Evolutionary conservation across 2,329 filamentous ascomycete genomes (phyloP).

Genomic region (Talaromyces sp.): DNA sequence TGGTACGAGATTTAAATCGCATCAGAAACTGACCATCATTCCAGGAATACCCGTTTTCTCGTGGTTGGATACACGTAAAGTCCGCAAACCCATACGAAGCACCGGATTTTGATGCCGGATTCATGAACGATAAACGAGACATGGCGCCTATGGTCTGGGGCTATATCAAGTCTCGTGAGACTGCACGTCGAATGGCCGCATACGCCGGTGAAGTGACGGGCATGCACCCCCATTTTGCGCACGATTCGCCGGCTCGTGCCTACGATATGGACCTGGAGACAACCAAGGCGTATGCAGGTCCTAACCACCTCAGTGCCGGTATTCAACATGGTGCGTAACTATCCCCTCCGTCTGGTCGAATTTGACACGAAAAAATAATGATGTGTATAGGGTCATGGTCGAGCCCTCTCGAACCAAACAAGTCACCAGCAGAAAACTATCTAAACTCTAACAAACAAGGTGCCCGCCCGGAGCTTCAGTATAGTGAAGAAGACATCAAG

Average conservation of each 20-base stretch:
- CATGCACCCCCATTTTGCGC: conserved; percentile 70
- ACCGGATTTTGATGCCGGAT: conserved; percentile 76
- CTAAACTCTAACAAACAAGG: conserved; percentile 66
- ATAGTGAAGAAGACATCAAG: conserved; percentile 55
- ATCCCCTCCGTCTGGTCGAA: neutral
- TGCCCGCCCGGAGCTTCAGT: conserved; percentile 64
- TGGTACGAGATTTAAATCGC: neutral
- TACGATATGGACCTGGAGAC: conserved; percentile 72
- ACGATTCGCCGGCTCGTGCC: conserved; percentile 66
- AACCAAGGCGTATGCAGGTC: conserved; percentile 72
- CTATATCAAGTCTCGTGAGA: conserved; percentile 80
- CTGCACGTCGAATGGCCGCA: conserved; percentile 72
- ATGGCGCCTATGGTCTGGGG: conserved; percentile 85
- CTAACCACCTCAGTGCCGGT: conserved; percentile 68
- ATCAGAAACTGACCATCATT: neutral
- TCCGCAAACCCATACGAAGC: conserved; percentile 70
- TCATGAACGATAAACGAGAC: conserved; percentile 82
- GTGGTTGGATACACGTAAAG: conserved; percentile 68
- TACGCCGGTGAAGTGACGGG: conserved; percentile 70
- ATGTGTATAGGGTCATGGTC: conserved; percentile 57
- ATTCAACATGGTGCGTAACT: conserved; percentile 63
- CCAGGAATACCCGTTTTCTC: conserved; percentile 69
- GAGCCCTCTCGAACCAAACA: conserved; percentile 57
- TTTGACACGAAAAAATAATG: neutral
- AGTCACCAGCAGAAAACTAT: conserved; percentile 48